Conservation (phyloP, 1,139 yeast species). For the Suhomyces bolitotheri region DNA sequence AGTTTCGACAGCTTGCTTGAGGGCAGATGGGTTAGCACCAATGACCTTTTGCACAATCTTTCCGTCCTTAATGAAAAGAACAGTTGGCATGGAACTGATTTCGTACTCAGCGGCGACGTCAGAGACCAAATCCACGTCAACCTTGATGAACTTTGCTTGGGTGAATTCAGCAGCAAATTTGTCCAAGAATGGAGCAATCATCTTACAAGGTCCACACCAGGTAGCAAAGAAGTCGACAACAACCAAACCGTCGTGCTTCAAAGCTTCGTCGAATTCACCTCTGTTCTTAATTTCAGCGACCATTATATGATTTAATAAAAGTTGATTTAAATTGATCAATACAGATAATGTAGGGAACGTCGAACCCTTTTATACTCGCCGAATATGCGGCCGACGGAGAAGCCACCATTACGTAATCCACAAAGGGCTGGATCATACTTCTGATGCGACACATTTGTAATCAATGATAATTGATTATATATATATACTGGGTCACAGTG, state of each 20-base stretch:
- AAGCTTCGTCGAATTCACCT: slow-evolving; percentile 63
- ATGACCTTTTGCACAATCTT: slow-evolving; percentile 69
- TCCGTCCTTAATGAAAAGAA: slow-evolving; percentile 77
- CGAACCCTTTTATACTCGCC: slow-evolving; percentile 5
- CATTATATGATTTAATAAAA: slow-evolving; percentile 28
- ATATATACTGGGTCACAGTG: too few relatives aligned
- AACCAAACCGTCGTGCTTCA: slow-evolving; percentile 56
- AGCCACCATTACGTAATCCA: slow-evolving; percentile 3
- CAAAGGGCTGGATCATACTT: slow-evolving; percentile 3
- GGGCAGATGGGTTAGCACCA: slow-evolving; percentile 85
- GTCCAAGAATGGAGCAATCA: slow-evolving; percentile 76
- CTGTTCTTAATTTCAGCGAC: slow-evolving; percentile 42
- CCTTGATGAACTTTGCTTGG: slow-evolving; percentile 71
- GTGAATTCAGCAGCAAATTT: slow-evolving; percentile 51
- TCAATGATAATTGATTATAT: too few relatives aligned
- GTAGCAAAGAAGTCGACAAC: slow-evolving; percentile 86
- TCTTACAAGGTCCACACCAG: slow-evolving; percentile 95
- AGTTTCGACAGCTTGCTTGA: slow-evolving; percentile 66
- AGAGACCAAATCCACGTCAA: slow-evolving; percentile 79
- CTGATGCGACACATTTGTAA: slow-evolving; percentile 4
- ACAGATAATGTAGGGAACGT: not conserved
- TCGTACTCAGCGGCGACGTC: slow-evolving; percentile 74
- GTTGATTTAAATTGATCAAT: not conserved
- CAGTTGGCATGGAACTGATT: slow-evolving; percentile 87
- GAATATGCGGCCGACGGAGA: not conserved